Conservation (phyloP, 768 basidiomycete species). For the Trametes cingulata region DNA sequence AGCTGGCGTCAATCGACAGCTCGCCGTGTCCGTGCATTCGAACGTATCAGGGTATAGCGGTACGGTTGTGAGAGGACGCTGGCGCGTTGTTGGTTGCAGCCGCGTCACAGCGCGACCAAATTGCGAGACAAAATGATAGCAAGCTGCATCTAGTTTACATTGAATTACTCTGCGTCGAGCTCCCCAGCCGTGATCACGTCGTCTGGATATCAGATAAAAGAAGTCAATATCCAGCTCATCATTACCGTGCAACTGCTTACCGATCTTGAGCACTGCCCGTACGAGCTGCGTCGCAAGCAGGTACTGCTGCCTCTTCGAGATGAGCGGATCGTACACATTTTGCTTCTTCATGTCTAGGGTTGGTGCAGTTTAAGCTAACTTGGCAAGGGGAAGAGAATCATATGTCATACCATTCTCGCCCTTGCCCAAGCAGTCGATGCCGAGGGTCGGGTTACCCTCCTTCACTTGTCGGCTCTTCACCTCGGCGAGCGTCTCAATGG, state of each 20-base stretch:
- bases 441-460: slow-evolving; percentile 82
- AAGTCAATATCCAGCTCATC: slow-evolving; percentile 2
- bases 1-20: no score
- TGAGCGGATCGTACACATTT: slow-evolving; percentile 95
- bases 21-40: no score
- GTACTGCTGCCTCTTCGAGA: slow-evolving; percentile 97
- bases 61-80: no score
- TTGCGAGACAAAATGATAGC: background rate
- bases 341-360: slow-evolving; percentile 92
- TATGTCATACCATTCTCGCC: slow-evolving; percentile 76
- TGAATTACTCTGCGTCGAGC: slow-evolving; percentile 56
- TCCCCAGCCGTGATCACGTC: slow-evolving; percentile 78
- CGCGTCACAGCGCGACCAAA: no score
- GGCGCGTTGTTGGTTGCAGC: no score
- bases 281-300: slow-evolving; percentile 95
- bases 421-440: slow-evolving; percentile 88
- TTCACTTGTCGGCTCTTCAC: slow-evolving; percentile 91
- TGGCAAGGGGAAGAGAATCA: background rate
- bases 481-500: slow-evolving; percentile 95
- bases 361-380: background rate
- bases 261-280: slow-evolving; percentile 85
- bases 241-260: slow-evolving; percentile 47
- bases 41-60: no score
- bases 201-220: slow-evolving; percentile 43
- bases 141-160: slow-evolving; percentile 10